phyloP scores from a whole-genome alignment of 305 asterid genomes.

The Fraxinus sp. region DNA sequence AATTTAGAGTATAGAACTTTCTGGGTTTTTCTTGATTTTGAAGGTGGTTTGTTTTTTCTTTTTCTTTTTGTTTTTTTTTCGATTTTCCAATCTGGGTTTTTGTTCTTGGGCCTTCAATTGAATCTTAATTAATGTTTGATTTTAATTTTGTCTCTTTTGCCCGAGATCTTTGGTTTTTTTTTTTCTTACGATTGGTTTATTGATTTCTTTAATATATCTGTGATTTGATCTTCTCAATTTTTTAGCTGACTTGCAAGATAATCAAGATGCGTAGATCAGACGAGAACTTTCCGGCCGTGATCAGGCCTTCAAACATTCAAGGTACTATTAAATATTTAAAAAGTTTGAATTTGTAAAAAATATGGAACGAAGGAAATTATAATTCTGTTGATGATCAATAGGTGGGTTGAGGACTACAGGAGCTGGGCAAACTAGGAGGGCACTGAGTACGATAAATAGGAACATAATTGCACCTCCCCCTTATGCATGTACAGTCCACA shows the following conservation, averaged over 20 bases:
- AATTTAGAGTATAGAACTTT: constrained; percentile 1
- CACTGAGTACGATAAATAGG: constrained; percentile 58
- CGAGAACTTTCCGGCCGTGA: constrained; percentile 55
- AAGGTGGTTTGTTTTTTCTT: constrained; percentile 12
- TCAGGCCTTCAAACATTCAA: constrained; percentile 53
- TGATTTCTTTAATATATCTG: neutral
- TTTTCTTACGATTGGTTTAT: neutral
- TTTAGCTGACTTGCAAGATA: constrained; percentile 11
- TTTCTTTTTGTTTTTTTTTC: constrained; percentile 22
- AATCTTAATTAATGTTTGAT: constrained; percentile 7
- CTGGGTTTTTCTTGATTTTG: constrained; percentile 25
- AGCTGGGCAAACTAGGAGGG: constrained; percentile 62
- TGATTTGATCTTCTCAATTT: constrained; percentile 6
- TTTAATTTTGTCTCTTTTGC: neutral
- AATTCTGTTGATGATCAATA: constrained; percentile 10
- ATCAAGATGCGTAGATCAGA: constrained; percentile 57
- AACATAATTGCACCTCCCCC: constrained; percentile 57
- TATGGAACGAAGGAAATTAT: neutral
- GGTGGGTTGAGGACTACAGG: constrained; percentile 49
- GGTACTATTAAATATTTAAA: constrained; percentile 36
- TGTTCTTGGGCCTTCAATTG: neutral
- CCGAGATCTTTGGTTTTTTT: neutral
- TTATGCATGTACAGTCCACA: constrained; percentile 48
- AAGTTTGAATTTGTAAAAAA: neutral
- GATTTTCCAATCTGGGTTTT: constrained; percentile 9